Percentiles rank a stretch among this genome's conserved stretches.
These are phyloP conservation scores for Melampsora abietis-canadensis DNA, from an alignment of 1,284 basidiomycete species.

Conservation along the genomic window DNA sequence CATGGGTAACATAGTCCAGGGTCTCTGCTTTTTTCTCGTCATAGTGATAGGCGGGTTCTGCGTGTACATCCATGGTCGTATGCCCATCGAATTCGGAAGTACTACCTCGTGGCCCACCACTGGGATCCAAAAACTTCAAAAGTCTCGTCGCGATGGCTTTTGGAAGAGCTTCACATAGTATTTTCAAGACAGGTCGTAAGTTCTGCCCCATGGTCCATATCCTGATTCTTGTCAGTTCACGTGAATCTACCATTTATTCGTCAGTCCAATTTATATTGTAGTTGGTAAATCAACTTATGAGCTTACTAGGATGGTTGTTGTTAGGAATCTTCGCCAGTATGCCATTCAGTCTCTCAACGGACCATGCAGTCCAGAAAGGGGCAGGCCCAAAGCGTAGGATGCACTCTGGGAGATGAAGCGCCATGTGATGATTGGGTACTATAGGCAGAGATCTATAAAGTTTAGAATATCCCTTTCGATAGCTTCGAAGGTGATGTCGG, in stretches of 20 bases:
- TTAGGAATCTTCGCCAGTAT: not conserved
- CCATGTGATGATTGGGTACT: constrained; percentile 29
- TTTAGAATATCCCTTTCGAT: constrained; percentile 2
- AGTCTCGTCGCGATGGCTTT: constrained; percentile 2
- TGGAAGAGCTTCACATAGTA: constrained; percentile 15
- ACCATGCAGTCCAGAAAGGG: constrained; percentile 30
- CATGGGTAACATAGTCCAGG: constrained; percentile 13
- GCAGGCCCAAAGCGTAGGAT: constrained; percentile 10
- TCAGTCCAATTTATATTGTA: not conserved
- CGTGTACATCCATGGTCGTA: not conserved
- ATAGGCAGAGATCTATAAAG: constrained; percentile 11
- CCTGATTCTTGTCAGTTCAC: not conserved
- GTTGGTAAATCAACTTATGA: not conserved
- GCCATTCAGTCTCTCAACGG: constrained; percentile 7
- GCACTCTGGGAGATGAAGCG: constrained; percentile 22
- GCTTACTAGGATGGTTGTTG: constrained; percentile 13
- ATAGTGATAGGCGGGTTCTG: not conserved
- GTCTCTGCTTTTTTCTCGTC: constrained; percentile 9
- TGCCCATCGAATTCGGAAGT: not conserved
- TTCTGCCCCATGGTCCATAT: not conserved
- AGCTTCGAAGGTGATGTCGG: constrained; percentile 1
- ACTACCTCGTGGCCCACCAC: not conserved
- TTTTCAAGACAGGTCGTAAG: not conserved
- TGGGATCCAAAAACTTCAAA: constrained; percentile 15
- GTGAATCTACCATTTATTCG: not conserved